These are phyloP conservation scores for Scleroderma bovista DNA, from an alignment of 768 basidiomycete genomes.

Conservation along the genomic window DNA sequence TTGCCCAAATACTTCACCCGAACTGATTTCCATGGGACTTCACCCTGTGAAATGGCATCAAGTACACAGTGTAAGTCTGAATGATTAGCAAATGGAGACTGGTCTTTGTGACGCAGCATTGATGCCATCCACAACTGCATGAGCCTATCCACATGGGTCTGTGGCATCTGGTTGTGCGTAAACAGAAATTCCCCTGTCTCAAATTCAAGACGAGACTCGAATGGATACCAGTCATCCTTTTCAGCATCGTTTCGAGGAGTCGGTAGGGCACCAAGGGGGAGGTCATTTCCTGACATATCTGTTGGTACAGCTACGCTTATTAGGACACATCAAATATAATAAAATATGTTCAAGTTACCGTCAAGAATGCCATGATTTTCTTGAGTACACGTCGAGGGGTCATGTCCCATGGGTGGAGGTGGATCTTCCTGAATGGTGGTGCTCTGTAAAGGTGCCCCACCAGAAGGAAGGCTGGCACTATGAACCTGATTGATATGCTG, in stretches of 20 bases:
- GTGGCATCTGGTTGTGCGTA: slow-evolving; percentile 13
- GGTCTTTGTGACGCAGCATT: not conserved
- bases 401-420: not conserved
- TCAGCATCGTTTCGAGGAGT: not conserved
- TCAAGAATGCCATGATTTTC: not conserved
- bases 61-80: not conserved
- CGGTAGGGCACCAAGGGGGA: not conserved
- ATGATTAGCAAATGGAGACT: not conserved
- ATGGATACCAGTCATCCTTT: slow-evolving; percentile 15
- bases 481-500: not conserved
- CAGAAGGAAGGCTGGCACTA: not conserved
- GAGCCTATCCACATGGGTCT: slow-evolving; percentile 10
- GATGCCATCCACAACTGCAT: slow-evolving; percentile 9
- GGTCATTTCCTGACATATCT: not conserved
- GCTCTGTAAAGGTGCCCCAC: not conserved
- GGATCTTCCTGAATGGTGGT: not conserved
- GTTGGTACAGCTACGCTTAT: not conserved
- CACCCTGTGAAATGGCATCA: not conserved
- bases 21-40: not conserved
- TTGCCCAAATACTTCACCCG: not conserved
- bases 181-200: slow-evolving; percentile 13
- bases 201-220: slow-evolving; percentile 10
- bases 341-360: not conserved
- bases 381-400: not conserved
- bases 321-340: not conserved